These are phyloP conservation scores for Acarospora socialis DNA, from an alignment of 2,329 filamentous ascomycete genomes.

Conservation along the genomic window DNA sequence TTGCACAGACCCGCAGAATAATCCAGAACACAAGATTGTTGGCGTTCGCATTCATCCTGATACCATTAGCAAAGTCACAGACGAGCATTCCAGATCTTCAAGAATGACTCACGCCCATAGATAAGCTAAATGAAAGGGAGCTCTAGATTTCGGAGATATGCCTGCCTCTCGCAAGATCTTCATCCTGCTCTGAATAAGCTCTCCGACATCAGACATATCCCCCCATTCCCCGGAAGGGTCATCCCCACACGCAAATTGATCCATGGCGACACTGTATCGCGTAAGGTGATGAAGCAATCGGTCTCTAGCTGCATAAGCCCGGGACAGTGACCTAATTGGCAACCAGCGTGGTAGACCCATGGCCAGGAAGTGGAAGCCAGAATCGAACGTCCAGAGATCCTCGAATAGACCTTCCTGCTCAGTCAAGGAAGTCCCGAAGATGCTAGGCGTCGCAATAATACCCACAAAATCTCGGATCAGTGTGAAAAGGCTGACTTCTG, in stretches of 20 bases:
- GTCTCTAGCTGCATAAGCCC: constrained; percentile 33
- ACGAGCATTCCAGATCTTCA: neutral
- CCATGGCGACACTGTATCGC: constrained; percentile 30
- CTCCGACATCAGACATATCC: constrained; percentile 35
- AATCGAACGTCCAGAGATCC: constrained; percentile 42
- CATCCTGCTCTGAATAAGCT: constrained; percentile 29
- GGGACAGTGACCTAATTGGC: constrained; percentile 36
- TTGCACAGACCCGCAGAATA: constrained; percentile 31
- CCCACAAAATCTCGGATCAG: constrained; percentile 45
- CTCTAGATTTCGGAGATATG: constrained; percentile 15
- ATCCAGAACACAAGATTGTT: constrained; percentile 40
- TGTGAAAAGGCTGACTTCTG: constrained; percentile 37
- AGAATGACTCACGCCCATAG: constrained; percentile 35
- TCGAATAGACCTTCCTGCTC: constrained; percentile 40
- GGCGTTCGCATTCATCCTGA: constrained; percentile 34
- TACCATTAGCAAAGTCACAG: neutral
- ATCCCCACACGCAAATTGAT: constrained; percentile 27
- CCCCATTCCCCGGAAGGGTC: constrained; percentile 30
- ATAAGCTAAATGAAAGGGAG: constrained; percentile 21
- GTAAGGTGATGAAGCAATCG: constrained; percentile 28
- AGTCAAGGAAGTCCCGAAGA: constrained; percentile 43
- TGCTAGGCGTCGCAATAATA: constrained; percentile 28
- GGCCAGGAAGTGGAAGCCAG: constrained; percentile 38
- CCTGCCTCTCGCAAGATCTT: constrained; percentile 23
- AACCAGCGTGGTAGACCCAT: constrained; percentile 42